Conservation (phyloP, 495 filamentous ascomycete species). For the Penicillium herquei region DNA sequence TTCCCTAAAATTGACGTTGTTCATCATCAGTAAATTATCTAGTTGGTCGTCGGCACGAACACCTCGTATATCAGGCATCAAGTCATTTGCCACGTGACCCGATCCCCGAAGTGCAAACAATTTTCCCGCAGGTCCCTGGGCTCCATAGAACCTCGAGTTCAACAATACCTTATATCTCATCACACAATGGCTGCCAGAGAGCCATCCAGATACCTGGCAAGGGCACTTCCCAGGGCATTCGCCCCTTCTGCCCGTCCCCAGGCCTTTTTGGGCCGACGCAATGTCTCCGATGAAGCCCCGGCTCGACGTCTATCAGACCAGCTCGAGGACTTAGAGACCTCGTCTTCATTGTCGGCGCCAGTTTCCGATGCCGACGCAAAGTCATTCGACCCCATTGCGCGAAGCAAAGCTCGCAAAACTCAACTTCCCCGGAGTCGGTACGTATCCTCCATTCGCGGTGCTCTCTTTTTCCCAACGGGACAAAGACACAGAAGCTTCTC, state of each 20-base stretch:
- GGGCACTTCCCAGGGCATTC: slow-evolving; percentile 40
- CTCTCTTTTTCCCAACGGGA: too few species aligned
- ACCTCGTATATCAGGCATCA: slow-evolving; percentile 16
- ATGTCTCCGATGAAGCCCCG: slow-evolving; percentile 48
- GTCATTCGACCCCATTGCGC: slow-evolving; percentile 58
- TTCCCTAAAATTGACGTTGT: too few species aligned
- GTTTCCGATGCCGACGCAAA: slow-evolving; percentile 27
- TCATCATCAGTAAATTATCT: too few species aligned
- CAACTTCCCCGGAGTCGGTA: slow-evolving; percentile 70
- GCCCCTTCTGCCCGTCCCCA: slow-evolving; percentile 35
- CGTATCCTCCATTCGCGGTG: slow-evolving; percentile 4
- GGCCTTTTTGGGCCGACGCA: slow-evolving; percentile 39
- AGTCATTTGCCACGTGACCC: slow-evolving; percentile 16
- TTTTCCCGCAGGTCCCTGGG: slow-evolving; percentile 28
- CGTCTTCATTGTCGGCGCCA: slow-evolving; percentile 29
- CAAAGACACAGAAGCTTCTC: not conserved
- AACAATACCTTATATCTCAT: slow-evolving; percentile 16
- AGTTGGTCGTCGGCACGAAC: not conserved
- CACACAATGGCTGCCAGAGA: slow-evolving; percentile 43
- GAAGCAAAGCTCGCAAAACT: slow-evolving; percentile 48
- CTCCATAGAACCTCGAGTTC: slow-evolving; percentile 9
- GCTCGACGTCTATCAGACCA: slow-evolving; percentile 30
- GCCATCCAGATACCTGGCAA: slow-evolving; percentile 43
- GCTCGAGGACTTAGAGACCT: slow-evolving; percentile 39
- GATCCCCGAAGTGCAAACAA: slow-evolving; percentile 28